Base-by-base conservation (phyloP, 352 stramenopile genomes). In the Phytophthora pseudosyringae region DNA sequence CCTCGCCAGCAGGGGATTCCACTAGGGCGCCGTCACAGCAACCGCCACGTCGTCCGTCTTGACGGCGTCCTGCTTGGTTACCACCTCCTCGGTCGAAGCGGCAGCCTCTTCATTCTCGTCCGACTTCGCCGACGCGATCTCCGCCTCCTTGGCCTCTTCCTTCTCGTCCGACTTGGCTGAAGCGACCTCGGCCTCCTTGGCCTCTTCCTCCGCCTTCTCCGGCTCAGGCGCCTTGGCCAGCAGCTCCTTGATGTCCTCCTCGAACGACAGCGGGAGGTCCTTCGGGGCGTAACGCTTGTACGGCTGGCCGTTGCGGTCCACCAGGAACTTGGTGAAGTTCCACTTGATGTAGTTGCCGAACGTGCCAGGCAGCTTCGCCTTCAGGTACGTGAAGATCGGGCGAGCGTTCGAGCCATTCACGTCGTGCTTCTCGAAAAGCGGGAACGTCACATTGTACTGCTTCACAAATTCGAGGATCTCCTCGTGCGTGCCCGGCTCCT, bases 301-400 rank as follows among this genome's bases (percentile, higher is more conserved):
- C 35, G 92, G 87, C 57, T 81, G 75, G n/a, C 91, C 91, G 38
- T 95, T 83, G 62, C 85, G 80, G 73, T 97, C 92, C 5, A 98
- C 78, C 13, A 98, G 64, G 62, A 98, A 98, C 70, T 95, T 97
- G 28, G 82, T 91, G 60, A 94, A 97, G 76, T 97, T 97, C 90
- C 90, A 97, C 60, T 90, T 85, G 53, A 97, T 83, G 64, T 87
- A 91, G 16, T 80, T 81, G 4, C 81, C 86, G 53, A 89, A 83
- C 64, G 90, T 70, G 1, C 71, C 75, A 2, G 86, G 83, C 13
- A 95, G 64, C 44, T 88, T 86, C 38, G 79, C 38, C 60, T 96
- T 97, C 28, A 98, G 69, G 62, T 89, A 98, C 35, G 73, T 77
- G 60, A 93, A 97, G 29, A 97, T 80, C 28, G 91, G 85, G 0